Evolutionary conservation across 2,329 filamentous ascomycete species (phyloP).

Genomic region (Penicillium sclerotiorum): DNA sequence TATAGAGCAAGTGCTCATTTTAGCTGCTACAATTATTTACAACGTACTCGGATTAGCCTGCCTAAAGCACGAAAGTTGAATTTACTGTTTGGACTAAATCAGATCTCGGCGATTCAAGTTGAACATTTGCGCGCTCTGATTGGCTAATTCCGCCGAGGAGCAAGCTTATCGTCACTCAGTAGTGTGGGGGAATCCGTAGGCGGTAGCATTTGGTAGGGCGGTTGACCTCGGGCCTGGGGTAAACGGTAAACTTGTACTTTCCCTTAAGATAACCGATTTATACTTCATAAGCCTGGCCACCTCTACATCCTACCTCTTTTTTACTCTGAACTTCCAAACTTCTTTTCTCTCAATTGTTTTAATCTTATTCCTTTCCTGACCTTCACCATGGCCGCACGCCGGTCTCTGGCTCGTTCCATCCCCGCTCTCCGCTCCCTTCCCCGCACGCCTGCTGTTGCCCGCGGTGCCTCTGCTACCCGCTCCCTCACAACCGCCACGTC

Average conservation of each 20-base stretch:
- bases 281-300: slow-evolving; percentile 12
- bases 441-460: slow-evolving; percentile 37
- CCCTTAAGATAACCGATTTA: slow-evolving; percentile 7
- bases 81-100: not conserved
- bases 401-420: slow-evolving; percentile 40
- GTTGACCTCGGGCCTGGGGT: slow-evolving; percentile 28
- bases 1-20: not conserved
- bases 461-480: slow-evolving; percentile 27
- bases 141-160: slow-evolving; percentile 20
- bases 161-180: slow-evolving; percentile 20
- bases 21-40: not conserved
- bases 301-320: not conserved
- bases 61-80: slow-evolving; percentile 1
- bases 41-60: slow-evolving; percentile 8
- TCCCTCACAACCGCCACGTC: slow-evolving; percentile 29
- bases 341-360: not conserved
- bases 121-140: slow-evolving; percentile 2
- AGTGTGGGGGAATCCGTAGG: slow-evolving; percentile 15
- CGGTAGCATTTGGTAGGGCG: slow-evolving; percentile 13
- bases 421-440: slow-evolving; percentile 43
- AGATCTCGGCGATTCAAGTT: slow-evolving; percentile 15
- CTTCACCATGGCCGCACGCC: slow-evolving; percentile 41
- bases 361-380: not conserved
- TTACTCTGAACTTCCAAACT: slow-evolving; percentile 2
- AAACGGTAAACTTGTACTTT: too few relatives aligned